These are phyloP conservation scores for Cymbidium sinense DNA, from an alignment of 106 monocot species.

Conservation along the genomic window DNA sequence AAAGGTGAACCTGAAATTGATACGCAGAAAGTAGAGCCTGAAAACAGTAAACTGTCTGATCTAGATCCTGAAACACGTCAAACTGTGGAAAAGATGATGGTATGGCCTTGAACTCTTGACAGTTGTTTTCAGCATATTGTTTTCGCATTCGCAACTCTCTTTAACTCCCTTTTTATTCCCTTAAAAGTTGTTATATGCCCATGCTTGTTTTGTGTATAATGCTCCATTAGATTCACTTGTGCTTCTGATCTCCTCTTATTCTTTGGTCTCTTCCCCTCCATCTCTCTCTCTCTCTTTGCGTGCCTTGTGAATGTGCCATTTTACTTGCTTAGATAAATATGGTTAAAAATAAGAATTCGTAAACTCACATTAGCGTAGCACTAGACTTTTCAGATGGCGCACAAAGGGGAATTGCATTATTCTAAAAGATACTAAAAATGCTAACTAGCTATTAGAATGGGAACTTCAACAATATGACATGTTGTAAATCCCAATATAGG, in stretches of 20 bases:
- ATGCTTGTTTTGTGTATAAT: background rate
- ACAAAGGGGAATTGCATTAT: too few relatives aligned
- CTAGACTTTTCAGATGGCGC: too few relatives aligned
- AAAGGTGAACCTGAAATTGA: conserved; percentile 91
- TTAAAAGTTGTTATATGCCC: background rate
- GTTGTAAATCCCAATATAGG: too few relatives aligned
- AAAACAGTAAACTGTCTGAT: conserved; percentile 81
- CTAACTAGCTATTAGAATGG: too few relatives aligned
- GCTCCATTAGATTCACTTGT: background rate
- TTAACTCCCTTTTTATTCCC: background rate
- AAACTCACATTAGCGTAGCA: background rate
- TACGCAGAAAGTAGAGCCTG: conserved; percentile 94
- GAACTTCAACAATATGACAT: too few relatives aligned
- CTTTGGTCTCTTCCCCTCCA: background rate
- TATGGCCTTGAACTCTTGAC: conserved; percentile 9
- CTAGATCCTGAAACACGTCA: conserved; percentile 90
- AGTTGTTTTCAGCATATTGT: background rate
- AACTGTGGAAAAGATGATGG: conserved; percentile 98
- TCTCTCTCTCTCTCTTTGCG: background rate
- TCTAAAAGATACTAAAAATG: too few relatives aligned
- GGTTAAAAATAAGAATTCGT: background rate
- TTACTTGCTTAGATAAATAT: background rate
- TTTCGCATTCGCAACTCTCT: background rate
- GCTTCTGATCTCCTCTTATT: background rate
- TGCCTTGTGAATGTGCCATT: background rate